These are phyloP conservation scores for Edaphochlamys debaryana DNA, from an alignment of 139 green algal genomes.

Conservation along the genomic window DNA sequence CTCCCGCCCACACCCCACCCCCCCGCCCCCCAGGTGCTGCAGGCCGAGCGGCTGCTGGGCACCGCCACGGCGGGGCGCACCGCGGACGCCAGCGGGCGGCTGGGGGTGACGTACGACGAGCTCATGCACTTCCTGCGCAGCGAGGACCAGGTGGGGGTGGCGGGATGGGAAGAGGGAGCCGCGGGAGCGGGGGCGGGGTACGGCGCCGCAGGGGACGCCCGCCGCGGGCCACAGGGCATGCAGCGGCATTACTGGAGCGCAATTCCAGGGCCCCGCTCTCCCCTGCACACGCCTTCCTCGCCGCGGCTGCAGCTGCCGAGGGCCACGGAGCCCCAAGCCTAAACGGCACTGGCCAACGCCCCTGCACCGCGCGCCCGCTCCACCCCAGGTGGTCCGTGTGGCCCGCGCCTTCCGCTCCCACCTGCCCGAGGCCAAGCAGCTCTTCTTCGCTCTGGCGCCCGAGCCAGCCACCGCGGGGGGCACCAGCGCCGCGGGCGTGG, in stretches of 20 bases:
- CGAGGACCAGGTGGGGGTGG: constrained; percentile 9
- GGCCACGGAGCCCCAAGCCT: no score
- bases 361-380: no score
- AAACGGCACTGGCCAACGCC: no score
- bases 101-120: constrained; percentile 35
- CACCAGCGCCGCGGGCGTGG: not conserved
- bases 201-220: no score
- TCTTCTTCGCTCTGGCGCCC: constrained; percentile 22
- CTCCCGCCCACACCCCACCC: no score
- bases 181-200: no score
- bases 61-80: constrained; percentile 30
- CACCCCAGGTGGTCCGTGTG: constrained; percentile 1
- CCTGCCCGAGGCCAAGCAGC: constrained; percentile 16
- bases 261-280: no score
- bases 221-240: no score
- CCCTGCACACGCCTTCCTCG: no score
- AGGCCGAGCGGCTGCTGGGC: constrained; percentile 30
- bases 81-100: constrained; percentile 9
- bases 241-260: no score
- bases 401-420: constrained; percentile 18
- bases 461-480: not conserved
- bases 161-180: no score
- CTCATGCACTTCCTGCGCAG: constrained; percentile 37
- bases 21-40: constrained; percentile 32
- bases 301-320: no score